Percentiles rank a stretch among this genome's conserved stretches.
These are phyloP conservation scores for Saccharomyces jurei DNA, from an alignment of 805 yeast species.

Conservation along the genomic window DNA sequence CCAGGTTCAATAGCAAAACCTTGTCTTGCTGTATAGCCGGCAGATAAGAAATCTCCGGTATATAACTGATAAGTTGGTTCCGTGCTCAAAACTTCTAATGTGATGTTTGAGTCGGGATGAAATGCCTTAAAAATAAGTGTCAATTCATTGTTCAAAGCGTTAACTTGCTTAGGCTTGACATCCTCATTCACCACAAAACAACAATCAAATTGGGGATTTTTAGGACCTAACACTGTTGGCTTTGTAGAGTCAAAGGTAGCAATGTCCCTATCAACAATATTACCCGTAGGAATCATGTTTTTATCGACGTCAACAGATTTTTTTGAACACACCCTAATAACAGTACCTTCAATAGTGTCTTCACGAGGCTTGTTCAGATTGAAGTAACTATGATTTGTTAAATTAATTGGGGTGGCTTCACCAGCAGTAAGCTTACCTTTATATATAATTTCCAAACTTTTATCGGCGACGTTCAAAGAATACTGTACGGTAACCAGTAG, in stretches of 20 bases:
- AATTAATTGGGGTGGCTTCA: slow-evolving; percentile 42
- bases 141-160: slow-evolving; percentile 33
- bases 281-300: slow-evolving; percentile 41
- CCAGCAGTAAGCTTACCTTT: slow-evolving; percentile 26
- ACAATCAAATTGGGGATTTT: slow-evolving; percentile 36
- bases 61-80: slow-evolving; percentile 63
- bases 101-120: slow-evolving; percentile 38
- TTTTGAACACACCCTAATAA: slow-evolving; percentile 33
- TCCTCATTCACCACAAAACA: slow-evolving; percentile 37
- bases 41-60: slow-evolving; percentile 47
- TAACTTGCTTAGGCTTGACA: slow-evolving; percentile 2
- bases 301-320: slow-evolving; percentile 37
- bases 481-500: slow-evolving; percentile 41
- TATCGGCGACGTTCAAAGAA: slow-evolving; percentile 30
- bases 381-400: slow-evolving; percentile 61
- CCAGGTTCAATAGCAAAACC: slow-evolving; percentile 61
- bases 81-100: slow-evolving; percentile 42
- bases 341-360: slow-evolving; percentile 33
- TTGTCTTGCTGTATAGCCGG: slow-evolving; percentile 32
- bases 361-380: slow-evolving; percentile 34
- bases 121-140: slow-evolving; percentile 36
- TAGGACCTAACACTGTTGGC: slow-evolving; percentile 24
- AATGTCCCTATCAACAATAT: slow-evolving; percentile 23
- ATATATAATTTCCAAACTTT: slow-evolving; percentile 42
- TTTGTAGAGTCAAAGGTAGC: slow-evolving; percentile 20